A percentile compares a stretch with the other conserved stretches of the same genome.
phyloP scores from a whole-genome alignment of 2,329 filamentous ascomycete species.

The Grosmannia huntii region DNA sequence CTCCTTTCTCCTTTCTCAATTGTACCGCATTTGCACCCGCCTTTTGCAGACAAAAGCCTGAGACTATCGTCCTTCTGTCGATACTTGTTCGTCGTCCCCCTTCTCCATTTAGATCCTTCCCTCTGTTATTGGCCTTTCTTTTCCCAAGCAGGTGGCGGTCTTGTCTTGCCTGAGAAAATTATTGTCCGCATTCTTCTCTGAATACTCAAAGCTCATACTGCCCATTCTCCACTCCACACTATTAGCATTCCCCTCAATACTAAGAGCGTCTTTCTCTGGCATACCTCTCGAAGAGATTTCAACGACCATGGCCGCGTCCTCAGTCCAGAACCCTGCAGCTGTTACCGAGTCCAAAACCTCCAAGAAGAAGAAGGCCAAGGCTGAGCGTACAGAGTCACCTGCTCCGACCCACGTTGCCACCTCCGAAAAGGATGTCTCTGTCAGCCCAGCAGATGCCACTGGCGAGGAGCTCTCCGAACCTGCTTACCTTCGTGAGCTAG shows the following conservation, averaged over 20 bases:
- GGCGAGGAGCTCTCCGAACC: constrained; percentile 68
- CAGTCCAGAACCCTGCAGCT: constrained; percentile 49
- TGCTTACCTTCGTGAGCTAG: constrained; percentile 72
- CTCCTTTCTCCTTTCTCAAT: not conserved
- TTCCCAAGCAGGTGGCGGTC: not conserved
- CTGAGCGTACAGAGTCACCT: constrained; percentile 40
- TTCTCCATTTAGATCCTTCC: too few relatives aligned
- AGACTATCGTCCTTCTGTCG: not conserved
- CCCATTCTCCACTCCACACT: not conserved
- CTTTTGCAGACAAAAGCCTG: not conserved
- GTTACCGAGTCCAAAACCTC: constrained; percentile 51
- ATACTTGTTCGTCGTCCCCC: not conserved
- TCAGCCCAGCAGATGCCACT: constrained; percentile 32
- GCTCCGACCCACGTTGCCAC: constrained; percentile 33
- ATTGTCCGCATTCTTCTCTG: not conserved
- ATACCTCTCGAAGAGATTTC: not conserved
- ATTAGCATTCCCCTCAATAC: not conserved
- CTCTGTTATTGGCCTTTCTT: not conserved
- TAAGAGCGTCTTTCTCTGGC: not conserved
- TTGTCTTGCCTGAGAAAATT: not conserved
- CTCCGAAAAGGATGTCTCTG: constrained; percentile 33
- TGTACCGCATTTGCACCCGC: not conserved
- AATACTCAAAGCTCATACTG: not conserved
- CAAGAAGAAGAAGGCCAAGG: constrained; percentile 58
- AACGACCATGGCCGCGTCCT: constrained; percentile 46